Conservation (phyloP, 1,284 basidiomycete genomes). For the Testicularia cyperi region DNA sequence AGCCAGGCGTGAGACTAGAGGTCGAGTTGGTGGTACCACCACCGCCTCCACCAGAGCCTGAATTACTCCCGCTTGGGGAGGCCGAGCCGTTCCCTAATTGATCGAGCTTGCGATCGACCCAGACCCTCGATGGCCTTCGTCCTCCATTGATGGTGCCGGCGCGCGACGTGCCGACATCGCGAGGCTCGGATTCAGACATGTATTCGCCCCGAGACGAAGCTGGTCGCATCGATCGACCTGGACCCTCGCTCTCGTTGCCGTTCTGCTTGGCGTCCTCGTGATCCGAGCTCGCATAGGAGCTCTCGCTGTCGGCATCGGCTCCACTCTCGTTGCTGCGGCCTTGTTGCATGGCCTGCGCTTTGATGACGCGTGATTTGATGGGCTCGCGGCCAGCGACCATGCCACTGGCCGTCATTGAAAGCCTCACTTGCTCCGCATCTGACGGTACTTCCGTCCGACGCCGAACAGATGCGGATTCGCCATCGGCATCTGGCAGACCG, state of each 20-base stretch:
- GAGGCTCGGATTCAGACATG: slow-evolving; percentile 27
- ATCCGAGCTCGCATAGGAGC: slow-evolving; percentile 18
- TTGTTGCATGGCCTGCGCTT: slow-evolving; percentile 8
- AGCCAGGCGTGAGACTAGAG: slow-evolving; percentile 26
- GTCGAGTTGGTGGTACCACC: slow-evolving; percentile 22
- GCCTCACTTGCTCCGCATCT: too few relatives aligned
- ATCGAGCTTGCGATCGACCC: slow-evolving; percentile 35
- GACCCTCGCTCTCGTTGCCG: slow-evolving; percentile 1
- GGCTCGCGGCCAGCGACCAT: too few relatives aligned
- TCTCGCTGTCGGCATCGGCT: slow-evolving; percentile 37
- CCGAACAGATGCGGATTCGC: too few relatives aligned
- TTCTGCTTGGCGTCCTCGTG: slow-evolving; percentile 3
- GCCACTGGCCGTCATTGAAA: too few relatives aligned
- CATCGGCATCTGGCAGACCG: background rate
- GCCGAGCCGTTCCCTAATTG: slow-evolving; percentile 19
- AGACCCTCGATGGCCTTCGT: slow-evolving; percentile 9
- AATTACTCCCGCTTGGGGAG: slow-evolving; percentile 30
- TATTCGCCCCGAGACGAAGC: slow-evolving; percentile 29
- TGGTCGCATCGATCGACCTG: background rate
- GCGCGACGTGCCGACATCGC: too few relatives aligned
- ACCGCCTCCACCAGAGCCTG: slow-evolving; percentile 18
- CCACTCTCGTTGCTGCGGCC: slow-evolving; percentile 33
- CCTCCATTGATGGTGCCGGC: too few relatives aligned
- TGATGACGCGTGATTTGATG: too few relatives aligned
- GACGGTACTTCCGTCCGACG: too few relatives aligned